phyloP scores from a whole-genome alignment of 441 rosid genomes.

The Syzygium malaccense region DNA sequence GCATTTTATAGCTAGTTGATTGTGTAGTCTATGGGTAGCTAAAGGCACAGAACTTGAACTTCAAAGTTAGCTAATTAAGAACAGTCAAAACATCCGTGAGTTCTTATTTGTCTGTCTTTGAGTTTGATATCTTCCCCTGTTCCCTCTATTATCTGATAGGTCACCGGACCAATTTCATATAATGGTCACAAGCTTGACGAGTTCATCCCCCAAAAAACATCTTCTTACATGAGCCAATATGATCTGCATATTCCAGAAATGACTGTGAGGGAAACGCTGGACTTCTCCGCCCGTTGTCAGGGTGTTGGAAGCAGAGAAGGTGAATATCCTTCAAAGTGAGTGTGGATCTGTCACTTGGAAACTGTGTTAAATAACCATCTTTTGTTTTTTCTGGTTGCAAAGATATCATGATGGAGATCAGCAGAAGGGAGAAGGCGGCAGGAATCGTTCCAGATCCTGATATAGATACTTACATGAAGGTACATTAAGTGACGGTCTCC shows the following conservation, averaged over 20 bases:
- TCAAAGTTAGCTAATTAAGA: neutral
- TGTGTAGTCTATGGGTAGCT: neutral
- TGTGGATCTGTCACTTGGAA: neutral
- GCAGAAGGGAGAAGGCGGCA: constrained; percentile 42
- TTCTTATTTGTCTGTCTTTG: neutral
- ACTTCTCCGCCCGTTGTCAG: constrained; percentile 47
- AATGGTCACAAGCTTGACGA: constrained; percentile 40
- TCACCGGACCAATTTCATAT: constrained; percentile 33
- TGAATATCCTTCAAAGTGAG: constrained; percentile 2
- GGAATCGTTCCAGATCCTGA: constrained; percentile 53
- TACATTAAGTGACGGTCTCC: neutral
- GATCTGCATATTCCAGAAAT: constrained; percentile 65
- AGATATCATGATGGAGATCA: constrained; percentile 52
- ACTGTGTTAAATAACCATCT: neutral
- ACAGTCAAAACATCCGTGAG: neutral
- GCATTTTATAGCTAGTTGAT: neutral
- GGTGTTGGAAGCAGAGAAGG: constrained; percentile 46
- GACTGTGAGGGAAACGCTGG: constrained; percentile 58
- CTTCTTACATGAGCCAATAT: constrained; percentile 57
- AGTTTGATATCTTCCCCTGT: neutral
- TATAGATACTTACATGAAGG: constrained; percentile 77
- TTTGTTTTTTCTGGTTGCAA: neutral
- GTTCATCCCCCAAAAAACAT: constrained; percentile 47
- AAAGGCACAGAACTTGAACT: neutral
- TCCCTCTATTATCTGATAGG: constrained; percentile 6